Evolutionary conservation across 805 yeast genomes (phyloP).

Genomic region (Starmerella powellii): DNA sequence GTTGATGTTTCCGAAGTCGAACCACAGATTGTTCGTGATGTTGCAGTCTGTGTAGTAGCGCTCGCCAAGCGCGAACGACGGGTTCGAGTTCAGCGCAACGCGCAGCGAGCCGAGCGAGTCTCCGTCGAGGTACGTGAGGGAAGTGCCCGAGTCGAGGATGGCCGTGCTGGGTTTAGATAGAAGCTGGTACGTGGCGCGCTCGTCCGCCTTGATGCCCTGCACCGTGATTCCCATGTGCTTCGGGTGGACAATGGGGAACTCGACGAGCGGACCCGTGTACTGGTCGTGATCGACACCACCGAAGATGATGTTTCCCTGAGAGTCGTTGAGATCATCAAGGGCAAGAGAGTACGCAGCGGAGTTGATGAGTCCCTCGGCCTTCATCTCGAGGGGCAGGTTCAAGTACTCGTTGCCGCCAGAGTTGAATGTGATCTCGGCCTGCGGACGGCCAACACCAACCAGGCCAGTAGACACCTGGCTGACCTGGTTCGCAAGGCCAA

Average conservation of each 20-base stretch:
- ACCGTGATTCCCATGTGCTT: conserved; percentile 28
- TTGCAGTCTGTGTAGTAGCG: conserved; percentile 31
- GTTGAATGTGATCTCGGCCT: conserved; percentile 39
- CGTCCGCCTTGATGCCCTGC: conserved; percentile 23
- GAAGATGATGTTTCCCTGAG: conserved; percentile 42
- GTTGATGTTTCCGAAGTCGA: conserved; percentile 26
- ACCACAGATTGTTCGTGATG: conserved; percentile 24
- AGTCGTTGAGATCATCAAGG: conserved; percentile 35
- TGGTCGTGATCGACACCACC: conserved; percentile 45
- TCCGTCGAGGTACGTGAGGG: conserved; percentile 39
- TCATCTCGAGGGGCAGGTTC: conserved; percentile 56
- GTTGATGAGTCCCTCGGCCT: conserved; percentile 45
- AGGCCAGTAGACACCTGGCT: conserved; percentile 56
- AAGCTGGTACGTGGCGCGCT: conserved; percentile 22
- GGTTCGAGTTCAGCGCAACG: conserved; percentile 31
- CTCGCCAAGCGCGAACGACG: conserved; percentile 29
- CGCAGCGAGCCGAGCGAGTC: conserved; percentile 28
- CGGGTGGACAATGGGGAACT: conserved; percentile 31
- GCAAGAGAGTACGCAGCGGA: conserved; percentile 54
- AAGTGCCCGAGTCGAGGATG: conserved; percentile 45
- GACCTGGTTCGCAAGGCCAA: conserved; percentile 58
- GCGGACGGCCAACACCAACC: conserved; percentile 35
- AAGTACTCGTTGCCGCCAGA: conserved; percentile 33
- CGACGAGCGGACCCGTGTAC: conserved; percentile 34
- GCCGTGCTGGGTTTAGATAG: conserved; percentile 29